phyloP scores from a whole-genome alignment of 768 basidiomycete genomes.

The Russula dissimulans region DNA sequence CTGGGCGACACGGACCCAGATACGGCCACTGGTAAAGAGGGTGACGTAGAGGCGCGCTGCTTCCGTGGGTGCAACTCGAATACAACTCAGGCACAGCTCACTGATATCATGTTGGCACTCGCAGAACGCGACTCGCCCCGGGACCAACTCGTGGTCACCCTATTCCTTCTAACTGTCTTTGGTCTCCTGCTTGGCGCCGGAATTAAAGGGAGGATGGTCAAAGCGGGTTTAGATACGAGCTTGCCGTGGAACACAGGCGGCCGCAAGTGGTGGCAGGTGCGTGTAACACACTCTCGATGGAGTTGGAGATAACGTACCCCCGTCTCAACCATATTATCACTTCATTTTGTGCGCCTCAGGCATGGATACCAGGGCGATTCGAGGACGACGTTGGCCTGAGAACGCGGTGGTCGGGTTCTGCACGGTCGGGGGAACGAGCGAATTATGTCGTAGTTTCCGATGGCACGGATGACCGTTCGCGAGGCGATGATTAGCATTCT shows the following conservation, averaged over 20 bases:
- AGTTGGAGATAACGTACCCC: too few species aligned
- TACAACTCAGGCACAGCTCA: constrained; percentile 6
- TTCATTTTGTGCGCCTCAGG: constrained; percentile 5
- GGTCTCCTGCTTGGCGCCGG: constrained; percentile 79
- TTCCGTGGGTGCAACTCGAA: constrained; percentile 55
- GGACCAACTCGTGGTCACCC: constrained; percentile 86
- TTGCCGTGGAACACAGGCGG: constrained; percentile 55
- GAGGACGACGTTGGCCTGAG: constrained; percentile 10
- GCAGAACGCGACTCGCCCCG: constrained; percentile 91
- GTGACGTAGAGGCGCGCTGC: constrained; percentile 91
- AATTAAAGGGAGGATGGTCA: constrained; percentile 72
- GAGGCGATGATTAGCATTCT: neutral
- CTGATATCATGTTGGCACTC: constrained; percentile 7
- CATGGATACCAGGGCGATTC: constrained; percentile 10
- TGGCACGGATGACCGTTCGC: neutral
- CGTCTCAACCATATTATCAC: constrained; percentile 1
- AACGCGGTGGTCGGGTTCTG: neutral
- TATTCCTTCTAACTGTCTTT: constrained; percentile 82
- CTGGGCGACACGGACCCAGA: constrained; percentile 86
- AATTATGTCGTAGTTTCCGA: constrained; percentile 7
- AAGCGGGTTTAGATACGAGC: constrained; percentile 60
- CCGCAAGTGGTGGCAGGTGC: constrained; percentile 78
- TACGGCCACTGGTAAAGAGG: constrained; percentile 89
- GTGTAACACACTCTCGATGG: neutral
- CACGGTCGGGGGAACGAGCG: neutral